These are phyloP conservation scores for Globisporangium nagaii DNA, from an alignment of 352 stramenopile genomes.

Conservation along the genomic window DNA sequence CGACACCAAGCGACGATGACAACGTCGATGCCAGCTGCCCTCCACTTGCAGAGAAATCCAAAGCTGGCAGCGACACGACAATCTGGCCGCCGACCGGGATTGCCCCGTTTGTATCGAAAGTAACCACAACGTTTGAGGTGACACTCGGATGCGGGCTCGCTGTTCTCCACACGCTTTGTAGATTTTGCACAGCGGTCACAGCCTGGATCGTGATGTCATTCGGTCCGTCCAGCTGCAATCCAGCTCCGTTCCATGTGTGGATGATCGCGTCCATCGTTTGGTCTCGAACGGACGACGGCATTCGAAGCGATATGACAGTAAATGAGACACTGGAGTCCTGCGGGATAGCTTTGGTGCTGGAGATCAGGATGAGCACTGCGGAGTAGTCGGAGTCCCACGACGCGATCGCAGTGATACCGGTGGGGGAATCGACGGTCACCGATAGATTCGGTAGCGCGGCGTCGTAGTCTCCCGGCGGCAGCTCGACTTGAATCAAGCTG, in stretches of 20 bases:
- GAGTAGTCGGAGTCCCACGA: conserved; percentile 28
- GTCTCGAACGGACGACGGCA: conserved; percentile 40
- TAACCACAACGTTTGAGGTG: conserved; percentile 31
- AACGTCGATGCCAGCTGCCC: neutral
- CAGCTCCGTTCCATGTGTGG: conserved; percentile 37
- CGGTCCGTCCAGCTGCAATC: conserved; percentile 30
- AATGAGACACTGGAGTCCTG: conserved; percentile 24
- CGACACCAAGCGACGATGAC: neutral
- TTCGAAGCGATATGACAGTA: conserved; percentile 31
- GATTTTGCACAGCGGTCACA: conserved; percentile 29
- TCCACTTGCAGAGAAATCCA: conserved; percentile 31
- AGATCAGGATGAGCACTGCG: conserved; percentile 34
- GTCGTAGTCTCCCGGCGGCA: conserved; percentile 37
- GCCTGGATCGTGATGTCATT: conserved; percentile 26
- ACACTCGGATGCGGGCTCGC: conserved; percentile 39
- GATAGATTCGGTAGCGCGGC: conserved; percentile 17
- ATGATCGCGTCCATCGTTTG: conserved; percentile 23
- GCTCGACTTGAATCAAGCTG: conserved; percentile 31
- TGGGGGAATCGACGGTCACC: conserved; percentile 16
- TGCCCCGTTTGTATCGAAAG: conserved; percentile 39
- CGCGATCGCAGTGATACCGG: conserved; percentile 22
- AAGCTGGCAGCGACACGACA: conserved; percentile 24
- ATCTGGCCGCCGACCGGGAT: conserved; percentile 35
- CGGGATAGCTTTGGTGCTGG: conserved; percentile 19
- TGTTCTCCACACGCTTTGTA: conserved; percentile 32